Conservation (phyloP, 139 green algal genomes). For the Bryopsis sp. region DNA sequence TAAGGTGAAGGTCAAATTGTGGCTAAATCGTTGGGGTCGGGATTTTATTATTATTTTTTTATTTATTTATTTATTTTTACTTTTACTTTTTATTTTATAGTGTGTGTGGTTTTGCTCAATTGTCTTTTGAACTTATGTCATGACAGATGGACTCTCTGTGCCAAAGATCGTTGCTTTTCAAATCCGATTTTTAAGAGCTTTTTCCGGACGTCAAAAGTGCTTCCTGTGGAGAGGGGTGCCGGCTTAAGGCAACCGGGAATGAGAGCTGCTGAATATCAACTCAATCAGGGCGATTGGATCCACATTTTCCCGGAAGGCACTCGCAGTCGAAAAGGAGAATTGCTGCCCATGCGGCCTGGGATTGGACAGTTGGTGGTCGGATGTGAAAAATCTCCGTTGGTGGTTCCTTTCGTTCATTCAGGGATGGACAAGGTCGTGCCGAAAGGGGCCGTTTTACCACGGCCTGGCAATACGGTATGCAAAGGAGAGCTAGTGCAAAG, state of each 20-base stretch:
- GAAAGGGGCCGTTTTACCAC: conserved; percentile 47
- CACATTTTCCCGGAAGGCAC: conserved; percentile 93
- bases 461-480: conserved; percentile 34
- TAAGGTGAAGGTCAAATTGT: conserved; percentile 26
- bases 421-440: conserved; percentile 78
- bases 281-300: conserved; percentile 74
- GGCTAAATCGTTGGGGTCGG: neutral
- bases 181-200: conserved; percentile 43
- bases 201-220: conserved; percentile 72
- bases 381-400: conserved; percentile 42
- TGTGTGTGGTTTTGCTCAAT: conserved; percentile 1
- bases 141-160: conserved; percentile 80
- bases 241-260: conserved; percentile 73
- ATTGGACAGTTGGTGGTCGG: conserved; percentile 62
- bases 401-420: conserved; percentile 79
- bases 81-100: neutral
- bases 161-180: conserved; percentile 85
- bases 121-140: neutral
- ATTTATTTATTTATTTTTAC: too few species aligned
- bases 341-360: conserved; percentile 59
- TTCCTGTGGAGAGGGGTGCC: conserved; percentile 75
- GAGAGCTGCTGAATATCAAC: conserved; percentile 43
- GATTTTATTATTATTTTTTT: too few species aligned
- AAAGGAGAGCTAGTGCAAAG: neutral
- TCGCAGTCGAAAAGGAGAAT: conserved; percentile 43